These are phyloP conservation scores for Aureobasidium sp. DNA, from an alignment of 2,329 filamentous ascomycete genomes.

Conservation along the genomic window DNA sequence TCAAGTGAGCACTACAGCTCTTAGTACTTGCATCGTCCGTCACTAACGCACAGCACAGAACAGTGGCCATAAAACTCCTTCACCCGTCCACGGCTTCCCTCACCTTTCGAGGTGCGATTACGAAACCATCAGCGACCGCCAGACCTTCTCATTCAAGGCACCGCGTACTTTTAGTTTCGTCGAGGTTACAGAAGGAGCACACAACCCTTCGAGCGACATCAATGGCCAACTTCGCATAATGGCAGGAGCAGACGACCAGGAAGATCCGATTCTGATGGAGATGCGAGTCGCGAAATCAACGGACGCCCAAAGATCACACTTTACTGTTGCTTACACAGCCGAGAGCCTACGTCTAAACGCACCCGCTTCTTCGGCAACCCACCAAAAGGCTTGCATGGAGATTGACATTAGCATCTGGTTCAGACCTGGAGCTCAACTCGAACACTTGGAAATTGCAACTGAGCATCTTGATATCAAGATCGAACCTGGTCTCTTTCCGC, in stretches of 20 bases:
- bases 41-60: not conserved
- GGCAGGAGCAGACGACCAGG: conserved; percentile 27
- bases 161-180: conserved; percentile 9
- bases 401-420: conserved; percentile 31
- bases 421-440: conserved; percentile 24
- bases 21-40: not conserved
- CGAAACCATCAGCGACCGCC: not conserved
- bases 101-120: not conserved
- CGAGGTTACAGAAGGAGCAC: conserved; percentile 21
- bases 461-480: conserved; percentile 32
- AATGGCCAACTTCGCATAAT: conserved; percentile 31
- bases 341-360: conserved; percentile 17
- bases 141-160: not conserved
- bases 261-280: conserved; percentile 27
- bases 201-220: conserved; percentile 20
- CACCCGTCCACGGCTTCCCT: not conserved
- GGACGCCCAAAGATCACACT: conserved; percentile 23
- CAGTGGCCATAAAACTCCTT: not conserved
- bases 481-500: conserved; percentile 23
- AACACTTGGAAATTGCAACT: conserved; percentile 28
- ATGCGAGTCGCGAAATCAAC: conserved; percentile 30
- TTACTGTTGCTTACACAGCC: conserved; percentile 22
- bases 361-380: conserved; percentile 13
- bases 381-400: conserved; percentile 27
- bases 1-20: not conserved